These are phyloP conservation scores for Didymellaceae sp. DNA, from an alignment of 2,329 filamentous ascomycete species.

Conservation along the genomic window DNA sequence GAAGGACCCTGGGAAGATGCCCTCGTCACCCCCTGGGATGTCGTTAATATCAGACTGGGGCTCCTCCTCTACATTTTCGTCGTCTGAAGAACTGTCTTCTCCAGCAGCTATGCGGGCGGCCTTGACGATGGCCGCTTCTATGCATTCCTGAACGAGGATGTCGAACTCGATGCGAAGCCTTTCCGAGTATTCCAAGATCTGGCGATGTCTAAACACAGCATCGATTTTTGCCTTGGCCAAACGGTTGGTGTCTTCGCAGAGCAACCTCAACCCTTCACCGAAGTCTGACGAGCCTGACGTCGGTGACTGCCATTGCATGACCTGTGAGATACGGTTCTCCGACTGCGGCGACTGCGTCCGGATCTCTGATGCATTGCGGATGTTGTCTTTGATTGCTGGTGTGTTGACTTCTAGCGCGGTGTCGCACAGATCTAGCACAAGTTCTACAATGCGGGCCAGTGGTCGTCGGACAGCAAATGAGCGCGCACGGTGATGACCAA, in stretches of 20 bases:
- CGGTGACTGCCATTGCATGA: conserved; percentile 95
- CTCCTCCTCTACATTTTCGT: conserved; percentile 55
- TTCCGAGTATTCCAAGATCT: conserved; percentile 94
- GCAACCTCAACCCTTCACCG: conserved; percentile 82
- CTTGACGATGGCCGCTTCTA: conserved; percentile 88
- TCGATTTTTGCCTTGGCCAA: conserved; percentile 89
- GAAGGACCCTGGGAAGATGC: conserved; percentile 65
- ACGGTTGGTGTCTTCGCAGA: conserved; percentile 90
- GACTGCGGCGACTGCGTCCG: conserved; percentile 95
- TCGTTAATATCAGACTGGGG: conserved; percentile 48
- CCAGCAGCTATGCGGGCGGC: conserved; percentile 87
- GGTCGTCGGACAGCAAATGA: conserved; percentile 93
- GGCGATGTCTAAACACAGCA: conserved; percentile 86
- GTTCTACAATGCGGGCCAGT: conserved; percentile 89
- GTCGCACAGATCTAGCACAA: conserved; percentile 93
- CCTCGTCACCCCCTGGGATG: conserved; percentile 57
- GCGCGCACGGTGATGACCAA: conserved; percentile 79
- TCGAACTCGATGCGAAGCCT: conserved; percentile 94
- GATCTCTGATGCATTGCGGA: conserved; percentile 73
- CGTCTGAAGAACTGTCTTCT: conserved; percentile 77
- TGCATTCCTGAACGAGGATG: conserved; percentile 91
- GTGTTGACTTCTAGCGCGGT: conserved; percentile 94
- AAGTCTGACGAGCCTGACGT: conserved; percentile 90
- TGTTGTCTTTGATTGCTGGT: conserved; percentile 83
- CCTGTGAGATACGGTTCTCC: conserved; percentile 91